Conservation (phyloP, 2,329 filamentous ascomycete species). For the Alternaria viburni region DNA sequence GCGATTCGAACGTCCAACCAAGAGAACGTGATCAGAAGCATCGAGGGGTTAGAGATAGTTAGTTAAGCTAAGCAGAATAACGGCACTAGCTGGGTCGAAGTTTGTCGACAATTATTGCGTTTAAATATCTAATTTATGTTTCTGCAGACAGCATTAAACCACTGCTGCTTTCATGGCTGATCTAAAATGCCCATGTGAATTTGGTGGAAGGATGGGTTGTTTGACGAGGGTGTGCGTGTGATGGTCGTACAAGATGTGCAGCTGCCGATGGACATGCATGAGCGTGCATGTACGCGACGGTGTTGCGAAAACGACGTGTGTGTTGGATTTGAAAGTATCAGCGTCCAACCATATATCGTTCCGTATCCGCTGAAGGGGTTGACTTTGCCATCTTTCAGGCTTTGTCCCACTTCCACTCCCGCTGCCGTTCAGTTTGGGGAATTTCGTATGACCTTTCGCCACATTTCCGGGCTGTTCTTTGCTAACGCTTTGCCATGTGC, state of each 20-base stretch:
- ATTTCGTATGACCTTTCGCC: no score
- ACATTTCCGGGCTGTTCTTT: no score
- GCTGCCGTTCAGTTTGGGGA: no score
- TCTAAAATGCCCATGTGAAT: not conserved
- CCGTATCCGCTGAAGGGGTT: not conserved
- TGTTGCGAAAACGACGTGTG: not conserved
- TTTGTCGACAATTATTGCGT: not conserved
- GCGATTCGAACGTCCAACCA: not conserved
- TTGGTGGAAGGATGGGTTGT: not conserved
- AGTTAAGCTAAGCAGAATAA: not conserved
- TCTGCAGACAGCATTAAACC: not conserved
- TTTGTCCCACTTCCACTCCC: no score
- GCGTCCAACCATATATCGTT: not conserved
- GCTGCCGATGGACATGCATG: not conserved
- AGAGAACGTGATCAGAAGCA: not conserved
- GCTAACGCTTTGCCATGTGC: no score
- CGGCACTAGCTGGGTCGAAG: not conserved
- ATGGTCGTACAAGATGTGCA: not conserved
- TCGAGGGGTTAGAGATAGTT: not conserved
- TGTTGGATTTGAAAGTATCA: not conserved
- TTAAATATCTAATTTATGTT: not conserved
- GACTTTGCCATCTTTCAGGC: not conserved
- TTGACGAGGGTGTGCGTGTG: not conserved
- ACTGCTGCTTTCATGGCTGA: not conserved
- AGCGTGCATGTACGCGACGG: not conserved